These are phyloP conservation scores for Umbelopsis sp. DNA, from an alignment of 371 early-diverging fungal genomes.

Conservation along the genomic window DNA sequence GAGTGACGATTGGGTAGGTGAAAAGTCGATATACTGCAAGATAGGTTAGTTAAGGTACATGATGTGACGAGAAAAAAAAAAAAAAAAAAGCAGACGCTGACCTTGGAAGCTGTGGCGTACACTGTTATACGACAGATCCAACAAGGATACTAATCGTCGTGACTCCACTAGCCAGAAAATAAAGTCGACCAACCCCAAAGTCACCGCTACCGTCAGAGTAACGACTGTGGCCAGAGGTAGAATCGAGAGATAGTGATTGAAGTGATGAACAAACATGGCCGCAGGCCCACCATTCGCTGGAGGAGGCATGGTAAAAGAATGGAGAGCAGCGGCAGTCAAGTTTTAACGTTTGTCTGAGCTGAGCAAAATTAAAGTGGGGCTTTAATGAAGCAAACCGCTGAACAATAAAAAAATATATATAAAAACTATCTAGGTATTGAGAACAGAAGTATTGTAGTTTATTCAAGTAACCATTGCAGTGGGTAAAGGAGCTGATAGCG, in stretches of 20 bases:
- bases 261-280: neutral
- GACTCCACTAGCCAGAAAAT: neutral
- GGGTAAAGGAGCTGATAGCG: too few relatives aligned
- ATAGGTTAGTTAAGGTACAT: neutral
- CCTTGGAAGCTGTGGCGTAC: slow-evolving; percentile 4
- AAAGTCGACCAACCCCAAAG: neutral
- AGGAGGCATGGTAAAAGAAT: neutral
- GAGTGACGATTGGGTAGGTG: slow-evolving; percentile 26
- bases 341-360: too few relatives aligned
- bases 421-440: too few relatives aligned
- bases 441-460: too few relatives aligned
- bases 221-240: neutral
- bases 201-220: neutral
- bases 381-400: too few relatives aligned
- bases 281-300: slow-evolving; percentile 1
- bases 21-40: slow-evolving; percentile 25
- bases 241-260: neutral
- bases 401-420: too few relatives aligned
- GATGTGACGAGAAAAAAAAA: too few relatives aligned
- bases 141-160: neutral
- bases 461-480: too few relatives aligned
- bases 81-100: neutral
- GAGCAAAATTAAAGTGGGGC: too few relatives aligned
- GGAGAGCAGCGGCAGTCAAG: neutral
- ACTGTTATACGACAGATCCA: neutral